Evolutionary conservation across 164 flowering plant species (phyloP), one percentile per base, ranked within the genome.

Genomic region (Liquidambar formosana): DNA sequence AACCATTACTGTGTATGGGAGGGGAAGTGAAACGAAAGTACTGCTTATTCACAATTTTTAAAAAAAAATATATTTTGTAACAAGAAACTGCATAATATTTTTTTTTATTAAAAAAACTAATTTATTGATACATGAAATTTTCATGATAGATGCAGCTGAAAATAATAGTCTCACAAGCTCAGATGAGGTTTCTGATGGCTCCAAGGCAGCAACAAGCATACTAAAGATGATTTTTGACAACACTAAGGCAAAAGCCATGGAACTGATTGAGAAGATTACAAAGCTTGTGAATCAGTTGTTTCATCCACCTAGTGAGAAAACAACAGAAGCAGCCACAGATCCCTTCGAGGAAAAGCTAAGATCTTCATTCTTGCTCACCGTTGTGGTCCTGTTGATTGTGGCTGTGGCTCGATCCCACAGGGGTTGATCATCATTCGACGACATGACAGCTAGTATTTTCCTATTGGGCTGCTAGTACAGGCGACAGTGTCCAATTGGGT

Each of bases 351-450:
- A 82, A 49, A 89, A 73, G 61, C 73, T 90, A 76, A 83, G 80
- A 73, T 70, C 84, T 11, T 88, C 97, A 0, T 66, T 90, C 60
- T 27, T 88, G 76, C 87, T 93, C 43, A 81, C 94, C 0, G 57
- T 90, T 3, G 33, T 89, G 63, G 94, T 89, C 38, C 76, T 93
- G 70, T 60, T 90, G 49, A 64, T 90, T 59, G 91, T 93, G 61
- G 85, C 85, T 21, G 76, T 88, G 66, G 69, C 77, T 69, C 86
- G 96, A 65, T 78, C 76, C 44, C 26, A 56, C n/a, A 59, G 59
- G 59, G 79, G 83, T 44, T 85, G 86, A 88, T 54, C 57, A 26
- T 61, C 67, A 88, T 85, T 82, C 51, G 88, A 15, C 80, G 87
- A 83, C 81, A 76, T 76, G 46, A 65, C 78, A 33, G 41, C 41